Conservation (phyloP, 495 filamentous ascomycete genomes). For the Trichoderma reesei region DNA sequence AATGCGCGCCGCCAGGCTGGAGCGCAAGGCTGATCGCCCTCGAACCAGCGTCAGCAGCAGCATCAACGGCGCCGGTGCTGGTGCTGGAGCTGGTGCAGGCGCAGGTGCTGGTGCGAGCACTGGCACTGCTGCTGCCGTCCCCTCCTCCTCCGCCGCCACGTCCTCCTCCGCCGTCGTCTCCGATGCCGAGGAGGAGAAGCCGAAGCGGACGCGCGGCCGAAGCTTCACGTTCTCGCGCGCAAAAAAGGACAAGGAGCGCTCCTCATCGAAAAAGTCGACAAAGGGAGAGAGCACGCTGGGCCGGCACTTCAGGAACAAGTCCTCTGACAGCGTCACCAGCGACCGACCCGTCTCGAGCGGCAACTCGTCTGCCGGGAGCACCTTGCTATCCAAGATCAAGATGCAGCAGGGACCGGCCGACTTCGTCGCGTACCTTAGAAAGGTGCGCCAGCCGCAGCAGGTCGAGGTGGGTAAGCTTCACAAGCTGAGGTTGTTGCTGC, state of each 20-base stretch:
- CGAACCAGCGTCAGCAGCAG: constrained; percentile 25
- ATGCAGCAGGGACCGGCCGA: constrained; percentile 56
- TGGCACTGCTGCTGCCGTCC: constrained; percentile 10
- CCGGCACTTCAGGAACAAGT: constrained; percentile 42
- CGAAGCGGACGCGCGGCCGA: constrained; percentile 58
- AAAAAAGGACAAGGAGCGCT: constrained; percentile 28
- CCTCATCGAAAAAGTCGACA: constrained; percentile 40
- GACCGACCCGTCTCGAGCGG: constrained; percentile 34
- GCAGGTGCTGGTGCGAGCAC: no score
- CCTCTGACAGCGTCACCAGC: constrained; percentile 39
- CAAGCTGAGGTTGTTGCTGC: constrained; percentile 79
- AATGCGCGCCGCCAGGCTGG: constrained; percentile 33
- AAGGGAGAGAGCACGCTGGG: constrained; percentile 42
- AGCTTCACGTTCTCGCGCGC: constrained; percentile 62
- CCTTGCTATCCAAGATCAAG: constrained; percentile 43
- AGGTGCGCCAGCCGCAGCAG: constrained; percentile 65
- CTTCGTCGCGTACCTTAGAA: constrained; percentile 69
- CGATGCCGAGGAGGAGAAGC: constrained; percentile 35
- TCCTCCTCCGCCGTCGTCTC: constrained; percentile 12
- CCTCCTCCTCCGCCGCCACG: background rate
- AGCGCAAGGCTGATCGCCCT: constrained; percentile 22
- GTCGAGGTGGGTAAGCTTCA: constrained; percentile 91
- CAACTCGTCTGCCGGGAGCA: constrained; percentile 19
- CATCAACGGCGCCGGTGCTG: constrained; percentile 16
- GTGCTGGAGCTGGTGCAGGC: no score